Evolutionary conservation across 192 early-diverging fungal species (phyloP).

Genomic region (Phycomyces blakesleeanus): DNA sequence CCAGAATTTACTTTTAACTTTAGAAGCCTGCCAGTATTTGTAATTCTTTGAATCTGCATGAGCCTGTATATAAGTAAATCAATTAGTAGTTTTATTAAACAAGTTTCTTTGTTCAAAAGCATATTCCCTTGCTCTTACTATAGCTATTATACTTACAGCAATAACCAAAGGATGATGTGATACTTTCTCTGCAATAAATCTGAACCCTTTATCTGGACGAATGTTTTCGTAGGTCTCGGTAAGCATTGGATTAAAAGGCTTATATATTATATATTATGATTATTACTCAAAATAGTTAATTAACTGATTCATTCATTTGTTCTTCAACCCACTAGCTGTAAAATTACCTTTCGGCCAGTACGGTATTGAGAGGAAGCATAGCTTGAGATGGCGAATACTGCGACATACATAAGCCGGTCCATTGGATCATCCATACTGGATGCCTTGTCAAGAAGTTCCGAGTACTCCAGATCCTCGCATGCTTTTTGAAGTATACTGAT

Average conservation of each 20-base stretch:
- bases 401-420: conserved; percentile 72
- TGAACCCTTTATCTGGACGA: conserved; percentile 79
- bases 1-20: conserved; percentile 94
- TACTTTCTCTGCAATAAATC: conserved; percentile 93
- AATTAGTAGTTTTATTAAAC: too few relatives aligned
- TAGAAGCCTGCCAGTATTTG: conserved; percentile 80
- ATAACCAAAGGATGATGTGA: conserved; percentile 92
- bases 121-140: too few relatives aligned
- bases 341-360: conserved; percentile 63
- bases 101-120: too few relatives aligned
- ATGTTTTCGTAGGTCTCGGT: conserved; percentile 96
- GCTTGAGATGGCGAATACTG: conserved; percentile 81
- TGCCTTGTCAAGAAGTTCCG: conserved; percentile 74
- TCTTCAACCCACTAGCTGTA: background rate
- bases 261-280: background rate
- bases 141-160: conserved; percentile 49
- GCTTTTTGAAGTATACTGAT: conserved; percentile 86
- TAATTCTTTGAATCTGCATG: conserved; percentile 82
- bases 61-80: conserved; percentile 39
- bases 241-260: conserved; percentile 95
- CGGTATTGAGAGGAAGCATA: conserved; percentile 82
- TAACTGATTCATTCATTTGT: background rate
- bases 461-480: conserved; percentile 91
- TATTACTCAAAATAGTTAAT: background rate
- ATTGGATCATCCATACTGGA: conserved; percentile 56